These are phyloP conservation scores for Coniochaeta sp. DNA, from an alignment of 2,329 filamentous ascomycete genomes.

Conservation along the genomic window DNA sequence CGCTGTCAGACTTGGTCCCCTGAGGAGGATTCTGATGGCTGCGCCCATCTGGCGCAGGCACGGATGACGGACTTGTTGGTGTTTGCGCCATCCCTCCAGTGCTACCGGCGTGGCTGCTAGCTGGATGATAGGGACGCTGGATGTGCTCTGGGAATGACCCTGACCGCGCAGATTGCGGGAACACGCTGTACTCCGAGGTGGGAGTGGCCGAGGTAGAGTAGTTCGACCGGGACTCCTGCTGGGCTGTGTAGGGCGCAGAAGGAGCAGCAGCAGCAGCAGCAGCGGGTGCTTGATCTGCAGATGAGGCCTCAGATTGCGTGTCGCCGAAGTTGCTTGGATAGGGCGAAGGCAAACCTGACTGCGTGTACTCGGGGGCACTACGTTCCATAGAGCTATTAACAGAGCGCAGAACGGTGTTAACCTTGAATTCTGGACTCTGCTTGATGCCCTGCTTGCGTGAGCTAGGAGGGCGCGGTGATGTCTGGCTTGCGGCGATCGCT, in stretches of 20 bases:
- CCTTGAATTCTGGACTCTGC: slow-evolving; percentile 1
- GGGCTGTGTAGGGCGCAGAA: slow-evolving; percentile 75
- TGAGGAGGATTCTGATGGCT: slow-evolving; percentile 64
- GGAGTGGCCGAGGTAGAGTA: slow-evolving; percentile 76
- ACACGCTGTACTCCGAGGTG: slow-evolving; percentile 81
- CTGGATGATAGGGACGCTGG: slow-evolving; percentile 74
- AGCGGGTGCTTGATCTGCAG: slow-evolving; percentile 89
- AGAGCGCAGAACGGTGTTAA: slow-evolving; percentile 3
- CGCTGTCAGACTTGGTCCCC: slow-evolving; percentile 86
- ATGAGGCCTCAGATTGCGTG: slow-evolving; percentile 75
- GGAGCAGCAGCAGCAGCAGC: slow-evolving; percentile 90
- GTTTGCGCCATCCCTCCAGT: slow-evolving; percentile 91
- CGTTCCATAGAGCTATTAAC: slow-evolving; percentile 35
- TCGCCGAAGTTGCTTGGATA: slow-evolving; percentile 59
- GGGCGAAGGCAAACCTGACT: slow-evolving; percentile 79
- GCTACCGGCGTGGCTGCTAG: slow-evolving; percentile 66
- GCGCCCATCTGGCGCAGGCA: slow-evolving; percentile 75
- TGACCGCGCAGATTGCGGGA: slow-evolving; percentile 69
- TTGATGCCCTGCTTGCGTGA: slow-evolving; percentile 8
- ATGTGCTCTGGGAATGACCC: slow-evolving; percentile 83
- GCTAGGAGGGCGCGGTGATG: slow-evolving; percentile 8
- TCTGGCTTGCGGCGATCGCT: slow-evolving; percentile 11
- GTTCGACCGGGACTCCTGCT: slow-evolving; percentile 71
- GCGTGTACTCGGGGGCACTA: slow-evolving; percentile 68
- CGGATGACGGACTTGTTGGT: slow-evolving; percentile 83